Conservation (phyloP, 192 early-diverging fungal genomes). For the Gryganskiella cystojenkinii region DNA sequence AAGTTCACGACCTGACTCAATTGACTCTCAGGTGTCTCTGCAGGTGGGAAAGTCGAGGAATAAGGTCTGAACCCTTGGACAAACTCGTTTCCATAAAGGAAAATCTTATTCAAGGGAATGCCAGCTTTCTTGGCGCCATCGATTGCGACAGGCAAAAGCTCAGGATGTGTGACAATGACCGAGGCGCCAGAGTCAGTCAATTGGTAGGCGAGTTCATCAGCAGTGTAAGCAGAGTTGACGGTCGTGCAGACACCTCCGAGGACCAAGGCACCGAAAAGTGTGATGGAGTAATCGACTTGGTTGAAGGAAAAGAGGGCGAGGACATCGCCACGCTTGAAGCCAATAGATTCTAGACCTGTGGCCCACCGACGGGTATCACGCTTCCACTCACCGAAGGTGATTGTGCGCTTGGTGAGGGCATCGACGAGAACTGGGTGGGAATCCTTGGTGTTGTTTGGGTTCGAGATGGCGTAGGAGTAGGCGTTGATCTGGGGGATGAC, state of each 20-base stretch:
- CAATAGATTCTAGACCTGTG: constrained; percentile 54
- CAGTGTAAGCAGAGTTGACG: constrained; percentile 85
- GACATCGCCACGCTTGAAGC: constrained; percentile 74
- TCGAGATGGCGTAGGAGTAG: constrained; percentile 54
- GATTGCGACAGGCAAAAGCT: constrained; percentile 41
- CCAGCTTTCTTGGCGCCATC: constrained; percentile 41
- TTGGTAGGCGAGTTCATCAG: constrained; percentile 79
- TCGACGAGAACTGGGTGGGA: constrained; percentile 57
- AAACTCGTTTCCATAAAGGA: constrained; percentile 58
- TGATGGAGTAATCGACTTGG: constrained; percentile 60
- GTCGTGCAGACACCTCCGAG: constrained; percentile 75
- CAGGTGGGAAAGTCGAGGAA: constrained; percentile 23
- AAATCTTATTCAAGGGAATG: constrained; percentile 52
- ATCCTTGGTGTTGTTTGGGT: constrained; percentile 49
- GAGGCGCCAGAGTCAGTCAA: constrained; percentile 75
- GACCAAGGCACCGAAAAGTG: constrained; percentile 26
- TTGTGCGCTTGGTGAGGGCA: constrained; percentile 35
- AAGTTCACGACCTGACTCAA: constrained; percentile 20
- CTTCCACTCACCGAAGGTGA: constrained; percentile 58
- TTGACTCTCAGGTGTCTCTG: constrained; percentile 22
- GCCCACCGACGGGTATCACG: constrained; percentile 53
- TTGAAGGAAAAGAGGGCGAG: constrained; percentile 81
- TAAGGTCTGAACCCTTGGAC: constrained; percentile 48
- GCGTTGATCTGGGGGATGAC: constrained; percentile 56
- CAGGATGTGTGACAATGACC: constrained; percentile 65